Conservation (phyloP, 1,284 basidiomycete species). For the Cryptococcus neoformans region DNA sequence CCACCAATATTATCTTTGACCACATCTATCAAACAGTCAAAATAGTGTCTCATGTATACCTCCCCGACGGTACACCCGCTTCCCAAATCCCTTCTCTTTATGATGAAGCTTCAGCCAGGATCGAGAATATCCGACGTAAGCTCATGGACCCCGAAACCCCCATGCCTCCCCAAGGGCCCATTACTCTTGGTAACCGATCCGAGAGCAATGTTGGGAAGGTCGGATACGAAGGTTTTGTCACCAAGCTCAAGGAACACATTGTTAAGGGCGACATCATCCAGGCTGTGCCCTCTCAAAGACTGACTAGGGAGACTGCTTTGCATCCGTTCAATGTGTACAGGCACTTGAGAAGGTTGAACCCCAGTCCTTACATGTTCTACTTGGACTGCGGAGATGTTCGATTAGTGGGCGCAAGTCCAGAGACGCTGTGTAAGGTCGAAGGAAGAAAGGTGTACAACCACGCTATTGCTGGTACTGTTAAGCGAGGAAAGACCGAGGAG, state of each 20-base stretch:
- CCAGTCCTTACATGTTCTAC: constrained; percentile 99
- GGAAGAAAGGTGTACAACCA: constrained; percentile 92
- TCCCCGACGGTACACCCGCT: constrained; percentile 55
- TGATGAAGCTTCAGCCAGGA: constrained; percentile 73
- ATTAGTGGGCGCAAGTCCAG: constrained; percentile 94
- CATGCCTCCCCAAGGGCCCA: constrained; percentile 55
- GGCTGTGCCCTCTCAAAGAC: constrained; percentile 92
- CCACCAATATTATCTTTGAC: constrained; percentile 93
- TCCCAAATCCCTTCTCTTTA: constrained; percentile 72
- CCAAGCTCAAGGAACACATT: constrained; percentile 88
- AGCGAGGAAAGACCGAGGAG: constrained; percentile 77
- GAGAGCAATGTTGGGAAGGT: constrained; percentile 90
- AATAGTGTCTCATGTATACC: constrained; percentile 92
- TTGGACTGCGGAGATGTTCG: constrained; percentile 90
- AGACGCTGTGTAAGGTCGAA: constrained; percentile 96
- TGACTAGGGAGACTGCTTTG: constrained; percentile 76
- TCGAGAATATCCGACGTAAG: constrained; percentile 66
- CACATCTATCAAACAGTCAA: constrained; percentile 95
- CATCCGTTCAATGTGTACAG: constrained; percentile 98
- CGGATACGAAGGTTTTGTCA: constrained; percentile 92
- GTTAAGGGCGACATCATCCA: constrained; percentile 98
- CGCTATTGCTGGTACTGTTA: constrained; percentile 95
- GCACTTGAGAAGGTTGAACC: constrained; percentile 89
- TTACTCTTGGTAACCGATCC: constrained; percentile 59
- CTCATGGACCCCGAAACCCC: constrained; percentile 61